These are phyloP conservation scores for Debaryomyces castellii DNA, from an alignment of 805 yeast genomes.

Conservation along the genomic window DNA sequence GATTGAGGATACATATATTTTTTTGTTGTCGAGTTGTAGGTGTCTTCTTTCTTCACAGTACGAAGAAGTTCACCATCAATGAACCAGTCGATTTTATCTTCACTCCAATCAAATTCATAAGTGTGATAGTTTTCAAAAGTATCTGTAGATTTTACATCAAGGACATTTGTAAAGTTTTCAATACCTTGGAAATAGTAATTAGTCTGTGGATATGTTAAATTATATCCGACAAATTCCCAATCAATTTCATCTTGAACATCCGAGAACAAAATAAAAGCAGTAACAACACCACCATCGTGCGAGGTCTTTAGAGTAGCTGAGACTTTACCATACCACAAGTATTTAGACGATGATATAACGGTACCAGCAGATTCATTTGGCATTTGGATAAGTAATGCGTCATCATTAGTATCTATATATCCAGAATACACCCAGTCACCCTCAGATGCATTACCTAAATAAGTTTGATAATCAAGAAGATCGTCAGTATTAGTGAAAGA, in stretches of 20 bases:
- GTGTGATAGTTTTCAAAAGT: constrained; percentile 72
- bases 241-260: constrained; percentile 91
- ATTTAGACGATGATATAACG: constrained; percentile 74
- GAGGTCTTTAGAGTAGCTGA: constrained; percentile 71
- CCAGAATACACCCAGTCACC: constrained; percentile 74
- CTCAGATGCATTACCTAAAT: constrained; percentile 69
- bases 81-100: constrained; percentile 67
- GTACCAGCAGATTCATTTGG: constrained; percentile 75
- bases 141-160: constrained; percentile 39
- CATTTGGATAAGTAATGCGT: constrained; percentile 68
- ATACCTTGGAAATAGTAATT: constrained; percentile 80
- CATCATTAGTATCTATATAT: constrained; percentile 47
- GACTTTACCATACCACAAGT: constrained; percentile 86
- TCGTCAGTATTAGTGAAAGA: constrained; percentile 34
- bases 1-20: constrained; percentile 67
- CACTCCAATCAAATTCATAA: constrained; percentile 80
- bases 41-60: constrained; percentile 58
- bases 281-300: constrained; percentile 74
- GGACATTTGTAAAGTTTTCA: constrained; percentile 63
- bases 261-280: constrained; percentile 79
- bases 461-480: constrained; percentile 29
- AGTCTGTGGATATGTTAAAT: constrained; percentile 65
- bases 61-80: constrained; percentile 70
- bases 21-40: constrained; percentile 62
- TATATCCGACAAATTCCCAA: constrained; percentile 80